Percentiles rank a stretch among this genome's conserved stretches.
Evolutionary conservation across 2,329 filamentous ascomycete genomes (phyloP).

Genomic region (Diaporthe citriasiana): DNA sequence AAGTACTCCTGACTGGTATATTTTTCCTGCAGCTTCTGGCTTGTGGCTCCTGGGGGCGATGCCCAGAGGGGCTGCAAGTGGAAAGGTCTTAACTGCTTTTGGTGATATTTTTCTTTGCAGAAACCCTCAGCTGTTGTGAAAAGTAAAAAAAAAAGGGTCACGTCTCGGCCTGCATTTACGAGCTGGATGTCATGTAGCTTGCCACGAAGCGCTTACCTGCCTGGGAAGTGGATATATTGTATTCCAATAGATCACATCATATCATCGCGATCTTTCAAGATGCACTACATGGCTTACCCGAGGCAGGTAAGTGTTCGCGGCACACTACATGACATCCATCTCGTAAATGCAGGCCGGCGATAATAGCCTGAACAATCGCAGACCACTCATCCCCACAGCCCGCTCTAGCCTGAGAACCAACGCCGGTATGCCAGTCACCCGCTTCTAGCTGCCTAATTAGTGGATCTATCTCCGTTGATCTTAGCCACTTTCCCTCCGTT

Average conservation of each 20-base stretch:
- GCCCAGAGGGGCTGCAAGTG: neutral
- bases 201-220: neutral
- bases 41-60: too few relatives aligned
- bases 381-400: neutral
- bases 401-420: neutral
- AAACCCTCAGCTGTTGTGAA: neutral
- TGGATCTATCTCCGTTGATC: neutral
- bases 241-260: neutral
- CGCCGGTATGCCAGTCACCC: neutral
- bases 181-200: neutral
- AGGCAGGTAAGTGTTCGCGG: too few relatives aligned
- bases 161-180: neutral
- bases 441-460: neutral
- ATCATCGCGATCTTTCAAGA: neutral
- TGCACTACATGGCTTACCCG: neutral
- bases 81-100: neutral
- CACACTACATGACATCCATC: neutral
- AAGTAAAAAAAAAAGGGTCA: too few relatives aligned
- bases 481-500: neutral
- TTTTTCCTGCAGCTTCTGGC: too few relatives aligned
- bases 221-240: neutral
- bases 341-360: neutral
- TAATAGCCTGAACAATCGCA: neutral
- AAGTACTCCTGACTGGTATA: too few relatives aligned
- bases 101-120: neutral